Evolutionary conservation across 148 eudicot genomes (phyloP).

Genomic region (Amaranthus palmeri): DNA sequence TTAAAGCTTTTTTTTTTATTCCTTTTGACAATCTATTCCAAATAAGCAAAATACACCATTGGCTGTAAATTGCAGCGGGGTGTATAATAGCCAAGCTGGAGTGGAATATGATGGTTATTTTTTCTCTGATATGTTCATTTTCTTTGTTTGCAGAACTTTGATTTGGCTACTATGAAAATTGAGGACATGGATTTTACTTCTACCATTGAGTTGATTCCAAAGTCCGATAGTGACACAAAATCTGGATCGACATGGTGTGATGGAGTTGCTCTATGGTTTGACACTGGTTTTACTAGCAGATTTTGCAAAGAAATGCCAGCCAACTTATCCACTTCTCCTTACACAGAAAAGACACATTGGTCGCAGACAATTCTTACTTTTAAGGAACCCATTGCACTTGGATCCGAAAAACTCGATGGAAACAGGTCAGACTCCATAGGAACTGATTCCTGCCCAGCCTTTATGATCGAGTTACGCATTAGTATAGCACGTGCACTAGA

Average conservation of each 20-base stretch:
- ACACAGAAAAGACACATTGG: constrained; percentile 77
- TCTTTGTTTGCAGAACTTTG: constrained; percentile 58
- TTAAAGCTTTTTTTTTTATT: too few relatives aligned
- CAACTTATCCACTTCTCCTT: constrained; percentile 78
- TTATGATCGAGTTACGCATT: constrained; percentile 56
- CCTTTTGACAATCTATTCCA: too few relatives aligned
- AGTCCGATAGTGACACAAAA: constrained; percentile 15
- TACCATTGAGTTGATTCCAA: constrained; percentile 48
- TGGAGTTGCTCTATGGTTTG: constrained; percentile 90
- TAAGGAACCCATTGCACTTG: constrained; percentile 64
- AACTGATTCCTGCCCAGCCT: constrained; percentile 54
- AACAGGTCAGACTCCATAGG: constrained; percentile 45
- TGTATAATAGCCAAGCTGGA: background rate
- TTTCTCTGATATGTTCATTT: constrained; percentile 5
- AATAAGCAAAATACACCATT: too few relatives aligned
- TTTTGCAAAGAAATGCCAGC: constrained; percentile 72
- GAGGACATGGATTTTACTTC: constrained; percentile 88
- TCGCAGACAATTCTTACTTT: constrained; percentile 81
- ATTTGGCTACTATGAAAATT: constrained; percentile 65
- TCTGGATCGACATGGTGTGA: constrained; percentile 46
- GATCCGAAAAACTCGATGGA: constrained; percentile 28
- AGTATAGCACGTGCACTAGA: constrained; percentile 74
- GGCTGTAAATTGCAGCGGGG: too few relatives aligned
- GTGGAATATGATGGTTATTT: background rate
- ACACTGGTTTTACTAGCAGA: constrained; percentile 74